Conservation (phyloP, 2,329 filamentous ascomycete genomes). For the Colletotrichum endophyticum region DNA sequence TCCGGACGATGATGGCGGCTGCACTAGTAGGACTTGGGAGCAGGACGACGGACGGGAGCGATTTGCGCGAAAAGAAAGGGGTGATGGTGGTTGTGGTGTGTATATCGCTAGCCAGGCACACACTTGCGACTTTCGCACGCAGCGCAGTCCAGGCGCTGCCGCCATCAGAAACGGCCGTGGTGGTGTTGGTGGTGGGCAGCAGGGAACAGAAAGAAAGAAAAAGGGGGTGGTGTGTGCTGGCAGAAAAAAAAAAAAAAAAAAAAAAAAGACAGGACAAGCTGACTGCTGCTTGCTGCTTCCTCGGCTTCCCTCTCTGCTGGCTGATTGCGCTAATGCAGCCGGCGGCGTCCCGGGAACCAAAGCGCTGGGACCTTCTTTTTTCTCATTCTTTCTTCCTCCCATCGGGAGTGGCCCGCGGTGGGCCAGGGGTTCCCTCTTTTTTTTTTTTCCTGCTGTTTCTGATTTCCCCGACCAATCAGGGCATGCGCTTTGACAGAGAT, state of each 20-base stretch:
- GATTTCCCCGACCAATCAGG: neutral
- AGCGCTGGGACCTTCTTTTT: constrained; percentile 15
- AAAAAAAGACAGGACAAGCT: neutral
- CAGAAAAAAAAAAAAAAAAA: neutral
- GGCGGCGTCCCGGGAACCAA: constrained; percentile 20
- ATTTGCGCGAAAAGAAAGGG: neutral
- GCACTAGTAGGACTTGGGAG: neutral
- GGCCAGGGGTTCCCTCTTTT: neutral
- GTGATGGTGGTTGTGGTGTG: neutral
- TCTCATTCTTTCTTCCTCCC: neutral
- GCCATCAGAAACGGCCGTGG: neutral
- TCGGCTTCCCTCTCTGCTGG: neutral
- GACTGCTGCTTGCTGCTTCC: neutral
- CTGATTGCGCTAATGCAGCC: constrained; percentile 16
- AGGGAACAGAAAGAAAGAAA: neutral
- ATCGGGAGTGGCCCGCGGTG: constrained; percentile 20
- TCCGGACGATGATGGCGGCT: neutral
- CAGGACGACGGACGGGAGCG: neutral
- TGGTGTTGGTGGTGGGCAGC: neutral
- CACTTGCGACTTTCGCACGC: neutral
- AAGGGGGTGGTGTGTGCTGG: neutral
- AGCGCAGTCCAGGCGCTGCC: neutral
- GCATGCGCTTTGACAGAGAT: neutral
- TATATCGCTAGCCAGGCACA: neutral
- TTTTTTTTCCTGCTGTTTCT: neutral